Evolutionary conservation across 73 alveolate genomes (phyloP).

Genomic region (Stentor coeruleus): DNA sequence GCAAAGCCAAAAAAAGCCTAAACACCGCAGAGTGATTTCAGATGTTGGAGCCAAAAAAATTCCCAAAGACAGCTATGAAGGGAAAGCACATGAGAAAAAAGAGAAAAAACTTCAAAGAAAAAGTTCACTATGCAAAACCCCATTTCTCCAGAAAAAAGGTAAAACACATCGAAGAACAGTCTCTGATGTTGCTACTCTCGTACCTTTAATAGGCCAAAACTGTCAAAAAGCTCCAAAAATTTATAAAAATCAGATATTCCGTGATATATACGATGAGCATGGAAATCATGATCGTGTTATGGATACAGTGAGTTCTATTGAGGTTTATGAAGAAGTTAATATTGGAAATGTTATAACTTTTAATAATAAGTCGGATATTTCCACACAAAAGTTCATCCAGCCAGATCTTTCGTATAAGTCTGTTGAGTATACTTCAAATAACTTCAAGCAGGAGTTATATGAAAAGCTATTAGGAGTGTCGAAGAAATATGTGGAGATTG

Average conservation of each 20-base stretch:
- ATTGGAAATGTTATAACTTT: neutral
- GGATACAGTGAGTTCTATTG: neutral
- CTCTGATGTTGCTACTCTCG: neutral
- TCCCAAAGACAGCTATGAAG: too few relatives aligned
- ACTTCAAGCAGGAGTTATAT: neutral
- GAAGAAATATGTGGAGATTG: neutral
- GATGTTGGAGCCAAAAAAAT: too few relatives aligned
- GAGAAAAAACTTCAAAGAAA: too few relatives aligned
- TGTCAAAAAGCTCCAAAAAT: neutral
- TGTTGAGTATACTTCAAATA: neutral
- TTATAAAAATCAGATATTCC: neutral
- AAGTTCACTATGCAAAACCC: too few relatives aligned
- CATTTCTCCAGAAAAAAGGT: neutral
- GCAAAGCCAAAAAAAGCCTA: too few relatives aligned
- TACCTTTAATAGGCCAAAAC: neutral
- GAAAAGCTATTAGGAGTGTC: neutral
- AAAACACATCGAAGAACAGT: neutral
- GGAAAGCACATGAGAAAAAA: too few relatives aligned
- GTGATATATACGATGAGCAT: neutral
- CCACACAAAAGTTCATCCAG: neutral
- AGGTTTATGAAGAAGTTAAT: slow-evolving; percentile 1
- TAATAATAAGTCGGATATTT: neutral
- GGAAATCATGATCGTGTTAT: slow-evolving; percentile 20
- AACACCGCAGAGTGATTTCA: too few relatives aligned
- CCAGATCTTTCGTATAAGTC: neutral